phyloP scores from a whole-genome alignment of 495 filamentous ascomycete species.

The Pyrenula aspistea region DNA sequence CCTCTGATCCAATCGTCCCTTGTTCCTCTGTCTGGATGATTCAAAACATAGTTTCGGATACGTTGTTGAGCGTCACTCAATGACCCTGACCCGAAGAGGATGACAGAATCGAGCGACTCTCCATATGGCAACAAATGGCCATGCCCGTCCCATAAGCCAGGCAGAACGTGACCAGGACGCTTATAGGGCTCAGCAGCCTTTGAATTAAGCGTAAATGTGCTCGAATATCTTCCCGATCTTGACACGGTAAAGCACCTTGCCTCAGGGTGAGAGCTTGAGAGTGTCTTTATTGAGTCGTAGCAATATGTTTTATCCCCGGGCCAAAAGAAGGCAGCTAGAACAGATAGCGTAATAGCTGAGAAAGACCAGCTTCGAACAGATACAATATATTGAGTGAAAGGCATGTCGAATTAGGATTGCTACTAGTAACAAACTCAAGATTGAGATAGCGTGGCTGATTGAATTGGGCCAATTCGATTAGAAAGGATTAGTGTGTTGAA shows the following conservation, averaged over 20 bases:
- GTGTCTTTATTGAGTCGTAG: neutral
- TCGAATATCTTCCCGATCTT: neutral
- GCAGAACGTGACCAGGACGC: constrained; percentile 32
- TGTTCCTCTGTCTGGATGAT: constrained; percentile 26
- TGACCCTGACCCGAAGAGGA: constrained; percentile 41
- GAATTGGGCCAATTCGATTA: no score
- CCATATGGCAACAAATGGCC: constrained; percentile 52
- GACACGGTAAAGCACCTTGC: neutral
- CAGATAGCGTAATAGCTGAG: neutral
- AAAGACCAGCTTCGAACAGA: neutral
- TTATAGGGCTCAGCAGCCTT: neutral
- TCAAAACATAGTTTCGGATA: constrained; percentile 29
- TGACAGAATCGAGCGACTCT: constrained; percentile 48
- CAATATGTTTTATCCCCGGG: neutral
- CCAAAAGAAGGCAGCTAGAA: neutral
- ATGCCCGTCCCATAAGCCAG: constrained; percentile 55
- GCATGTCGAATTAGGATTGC: no score
- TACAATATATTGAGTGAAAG: neutral
- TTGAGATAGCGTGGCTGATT: no score
- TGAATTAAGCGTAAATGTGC: neutral
- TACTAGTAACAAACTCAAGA: no score
- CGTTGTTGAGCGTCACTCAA: constrained; percentile 33
- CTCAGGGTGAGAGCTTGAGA: neutral
- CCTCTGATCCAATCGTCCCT: constrained; percentile 45
- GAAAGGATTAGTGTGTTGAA: no score